Evolutionary conservation across 1,139 yeast species (phyloP).

Genomic region (Hemisphaericaspora xylofermentans): DNA sequence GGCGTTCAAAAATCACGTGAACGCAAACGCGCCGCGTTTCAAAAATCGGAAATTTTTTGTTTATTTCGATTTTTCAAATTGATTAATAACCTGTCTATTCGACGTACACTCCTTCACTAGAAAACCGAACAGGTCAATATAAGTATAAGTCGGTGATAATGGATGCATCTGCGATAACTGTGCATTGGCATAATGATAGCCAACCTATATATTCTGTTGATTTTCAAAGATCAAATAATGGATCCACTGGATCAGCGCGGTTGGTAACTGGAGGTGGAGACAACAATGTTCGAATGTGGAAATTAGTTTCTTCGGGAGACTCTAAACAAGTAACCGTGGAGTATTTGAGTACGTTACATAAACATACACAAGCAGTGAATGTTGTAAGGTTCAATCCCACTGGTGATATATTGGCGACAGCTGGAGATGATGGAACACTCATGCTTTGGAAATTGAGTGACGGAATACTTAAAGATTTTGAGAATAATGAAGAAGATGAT

Average conservation of each 20-base stretch:
- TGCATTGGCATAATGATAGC: constrained; percentile 81
- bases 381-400: constrained; percentile 75
- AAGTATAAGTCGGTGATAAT: constrained; percentile 17
- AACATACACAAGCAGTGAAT: constrained; percentile 94
- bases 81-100: no score
- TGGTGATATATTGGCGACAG: constrained; percentile 75
- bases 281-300: constrained; percentile 77
- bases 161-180: constrained; percentile 62
- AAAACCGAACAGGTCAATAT: no score
- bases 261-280: constrained; percentile 95
- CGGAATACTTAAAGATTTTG: constrained; percentile 54
- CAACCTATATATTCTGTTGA: constrained; percentile 83
- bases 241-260: constrained; percentile 21
- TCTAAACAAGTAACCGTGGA: constrained; percentile 30
- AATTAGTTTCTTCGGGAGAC: constrained; percentile 8
- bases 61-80: no score
- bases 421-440: constrained; percentile 92
- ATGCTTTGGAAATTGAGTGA: constrained; percentile 73
- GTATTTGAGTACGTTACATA: constrained; percentile 72
- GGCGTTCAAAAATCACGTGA: neutral
- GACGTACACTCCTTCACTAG: no score
- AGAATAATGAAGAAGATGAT: constrained; percentile 47
- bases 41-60: no score
- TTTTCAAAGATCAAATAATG: constrained; percentile 56
- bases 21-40: constrained; percentile 3